These are phyloP conservation scores for Parafenestella ontariensis DNA, from an alignment of 2,329 filamentous ascomycete genomes.

Conservation along the genomic window DNA sequence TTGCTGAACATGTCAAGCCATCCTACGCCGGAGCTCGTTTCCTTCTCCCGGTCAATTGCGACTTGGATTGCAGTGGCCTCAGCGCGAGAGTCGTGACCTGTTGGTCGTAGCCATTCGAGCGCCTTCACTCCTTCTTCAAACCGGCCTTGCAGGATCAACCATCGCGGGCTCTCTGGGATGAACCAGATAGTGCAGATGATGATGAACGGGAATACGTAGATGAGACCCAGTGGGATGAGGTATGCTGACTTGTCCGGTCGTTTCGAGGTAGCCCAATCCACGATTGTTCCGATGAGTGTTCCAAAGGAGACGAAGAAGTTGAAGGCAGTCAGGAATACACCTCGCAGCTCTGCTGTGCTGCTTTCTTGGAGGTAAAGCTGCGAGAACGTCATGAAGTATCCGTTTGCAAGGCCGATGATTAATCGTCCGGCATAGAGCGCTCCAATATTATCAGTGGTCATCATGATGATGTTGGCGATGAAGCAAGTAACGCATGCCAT, in stretches of 20 bases:
- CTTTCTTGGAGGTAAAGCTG: conserved; percentile 61
- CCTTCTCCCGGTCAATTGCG: conserved; percentile 45
- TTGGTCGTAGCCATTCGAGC: conserved; percentile 45
- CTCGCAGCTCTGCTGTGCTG: conserved; percentile 59
- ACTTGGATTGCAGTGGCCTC: conserved; percentile 41
- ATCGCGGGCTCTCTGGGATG: conserved; percentile 42
- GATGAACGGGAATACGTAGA: conserved; percentile 56
- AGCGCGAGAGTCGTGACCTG: conserved; percentile 48
- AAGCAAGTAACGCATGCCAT: conserved; percentile 58
- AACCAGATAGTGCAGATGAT: conserved; percentile 50
- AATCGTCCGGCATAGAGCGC: conserved; percentile 63
- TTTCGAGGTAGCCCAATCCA: conserved; percentile 59
- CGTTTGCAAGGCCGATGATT: conserved; percentile 64
- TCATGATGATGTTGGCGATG: conserved; percentile 64
- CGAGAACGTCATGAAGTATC: conserved; percentile 63
- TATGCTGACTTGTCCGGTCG: conserved; percentile 46
- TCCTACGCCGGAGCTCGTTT: conserved; percentile 33
- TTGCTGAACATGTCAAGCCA: conserved; percentile 48
- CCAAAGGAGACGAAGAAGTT: conserved; percentile 58
- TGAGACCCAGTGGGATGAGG: conserved; percentile 60
- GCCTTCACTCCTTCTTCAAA: conserved; percentile 48
- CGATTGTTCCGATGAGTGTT: conserved; percentile 55
- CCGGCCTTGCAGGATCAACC: conserved; percentile 41
- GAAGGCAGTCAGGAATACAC: conserved; percentile 57
- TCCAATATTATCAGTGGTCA: conserved; percentile 61